Conservation (phyloP, 306 rosid species). For the Leucaena leucocephala region DNA sequence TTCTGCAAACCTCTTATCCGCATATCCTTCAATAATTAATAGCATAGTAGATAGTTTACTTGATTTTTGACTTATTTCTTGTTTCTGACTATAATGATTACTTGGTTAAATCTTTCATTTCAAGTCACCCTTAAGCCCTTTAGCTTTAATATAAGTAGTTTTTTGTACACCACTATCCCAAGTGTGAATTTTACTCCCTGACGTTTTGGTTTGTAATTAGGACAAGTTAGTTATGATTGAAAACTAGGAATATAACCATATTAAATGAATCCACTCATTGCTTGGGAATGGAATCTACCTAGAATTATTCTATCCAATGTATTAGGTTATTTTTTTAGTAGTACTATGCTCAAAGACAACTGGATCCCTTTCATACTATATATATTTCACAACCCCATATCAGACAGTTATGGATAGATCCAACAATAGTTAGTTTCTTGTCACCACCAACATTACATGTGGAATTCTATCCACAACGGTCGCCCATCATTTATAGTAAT, state of each 20-base stretch:
- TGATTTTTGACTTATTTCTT: background rate
- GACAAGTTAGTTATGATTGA: background rate
- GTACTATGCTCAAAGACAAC: background rate
- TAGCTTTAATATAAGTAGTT: background rate
- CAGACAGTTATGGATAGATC: background rate
- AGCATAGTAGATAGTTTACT: background rate
- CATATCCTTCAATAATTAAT: background rate
- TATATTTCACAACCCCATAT: background rate
- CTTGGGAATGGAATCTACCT: background rate
- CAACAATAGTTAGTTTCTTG: background rate
- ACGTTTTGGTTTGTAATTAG: background rate
- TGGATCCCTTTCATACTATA: background rate
- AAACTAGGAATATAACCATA: background rate
- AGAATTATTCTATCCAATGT: background rate
- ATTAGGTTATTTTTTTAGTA: background rate
- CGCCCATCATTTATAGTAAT: conserved; percentile 23
- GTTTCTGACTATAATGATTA: background rate
- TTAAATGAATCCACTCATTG: background rate
- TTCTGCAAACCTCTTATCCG: background rate
- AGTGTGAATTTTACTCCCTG: background rate
- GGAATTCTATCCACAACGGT: conserved; percentile 24
- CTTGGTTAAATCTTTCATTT: conserved; percentile 14
- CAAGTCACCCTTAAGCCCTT: conserved; percentile 2
- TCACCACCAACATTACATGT: conserved; percentile 41
- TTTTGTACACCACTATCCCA: background rate